A percentile compares a stretch with the other conserved stretches of the same genome.
Evolutionary conservation across 257 asterid genomes (phyloP).

Genomic region (Plantago major): DNA sequence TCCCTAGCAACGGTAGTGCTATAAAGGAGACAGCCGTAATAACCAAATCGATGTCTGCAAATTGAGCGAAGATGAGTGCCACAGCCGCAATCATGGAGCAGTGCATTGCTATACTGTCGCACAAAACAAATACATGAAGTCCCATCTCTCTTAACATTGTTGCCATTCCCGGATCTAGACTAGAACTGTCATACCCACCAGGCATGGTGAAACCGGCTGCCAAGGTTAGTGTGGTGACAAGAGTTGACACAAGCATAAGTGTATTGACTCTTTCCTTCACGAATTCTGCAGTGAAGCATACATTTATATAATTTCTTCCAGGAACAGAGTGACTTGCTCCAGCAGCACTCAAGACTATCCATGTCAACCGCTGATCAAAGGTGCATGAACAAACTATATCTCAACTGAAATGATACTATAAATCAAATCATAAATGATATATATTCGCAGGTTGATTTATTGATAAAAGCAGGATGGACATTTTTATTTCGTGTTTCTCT

Average conservation of each 20-base stretch:
- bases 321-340: conserved; percentile 15
- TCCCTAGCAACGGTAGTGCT: conserved; percentile 24
- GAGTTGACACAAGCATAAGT: conserved; percentile 34
- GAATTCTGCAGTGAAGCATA: not conserved
- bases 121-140: conserved; percentile 32
- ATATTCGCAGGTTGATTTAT: too few species aligned
- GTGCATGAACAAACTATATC: not conserved
- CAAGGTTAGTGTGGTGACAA: conserved; percentile 34
- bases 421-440: not conserved
- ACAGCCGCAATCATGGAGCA: conserved; percentile 31
- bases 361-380: conserved; percentile 21
- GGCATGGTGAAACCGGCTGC: conserved; percentile 43
- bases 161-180: conserved; percentile 28
- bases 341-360: conserved; percentile 28
- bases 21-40: conserved; percentile 16
- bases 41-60: conserved; percentile 23
- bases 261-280: conserved; percentile 32
- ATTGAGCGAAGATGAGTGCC: conserved; percentile 37
- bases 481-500: too few species aligned
- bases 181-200: conserved; percentile 32
- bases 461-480: not conserved
- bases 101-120: conserved; percentile 36
- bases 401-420: not conserved
- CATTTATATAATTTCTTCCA: not conserved
- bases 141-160: conserved; percentile 23